A percentile compares a stretch with the other conserved stretches of the same genome.
These are phyloP conservation scores for Torulaspora pretoriensis DNA, from an alignment of 1,139 yeast genomes.

Conservation along the genomic window DNA sequence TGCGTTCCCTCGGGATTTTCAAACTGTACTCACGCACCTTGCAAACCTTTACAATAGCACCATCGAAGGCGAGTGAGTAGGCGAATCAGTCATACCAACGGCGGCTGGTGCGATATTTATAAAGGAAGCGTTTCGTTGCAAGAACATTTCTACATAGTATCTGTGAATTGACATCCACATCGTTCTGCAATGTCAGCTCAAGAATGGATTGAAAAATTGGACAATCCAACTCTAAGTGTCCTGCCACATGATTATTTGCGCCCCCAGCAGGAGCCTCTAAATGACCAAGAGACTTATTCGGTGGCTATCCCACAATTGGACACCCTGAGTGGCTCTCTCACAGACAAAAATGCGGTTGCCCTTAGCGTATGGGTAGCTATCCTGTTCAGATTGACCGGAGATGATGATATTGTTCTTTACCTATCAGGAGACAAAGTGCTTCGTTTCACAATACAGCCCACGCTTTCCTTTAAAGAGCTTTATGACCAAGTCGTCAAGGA, in stretches of 20 bases:
- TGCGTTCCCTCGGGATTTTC: slow-evolving; percentile 14
- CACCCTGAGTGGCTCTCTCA: slow-evolving; percentile 25
- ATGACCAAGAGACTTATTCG: slow-evolving; percentile 52
- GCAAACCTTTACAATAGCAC: not conserved
- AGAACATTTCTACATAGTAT: not conserved
- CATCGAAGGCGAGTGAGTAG: not conserved
- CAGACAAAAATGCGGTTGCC: slow-evolving; percentile 47
- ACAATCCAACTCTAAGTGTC: slow-evolving; percentile 78
- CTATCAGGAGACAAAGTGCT: slow-evolving; percentile 55
- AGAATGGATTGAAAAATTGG: slow-evolving; percentile 66
- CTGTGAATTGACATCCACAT: not conserved
- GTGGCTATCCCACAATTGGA: slow-evolving; percentile 40
- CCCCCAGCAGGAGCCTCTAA: slow-evolving; percentile 66
- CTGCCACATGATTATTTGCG: slow-evolving; percentile 84
- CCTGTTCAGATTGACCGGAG: slow-evolving; percentile 81
- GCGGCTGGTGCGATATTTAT: not conserved
- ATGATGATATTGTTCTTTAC: slow-evolving; percentile 86
- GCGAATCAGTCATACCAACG: slow-evolving; percentile 1
- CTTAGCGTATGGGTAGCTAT: slow-evolving; percentile 70
- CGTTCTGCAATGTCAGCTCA: slow-evolving; percentile 5
- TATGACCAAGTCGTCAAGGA: slow-evolving; percentile 20
- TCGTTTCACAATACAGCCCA: slow-evolving; percentile 55
- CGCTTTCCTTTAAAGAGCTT: slow-evolving; percentile 51
- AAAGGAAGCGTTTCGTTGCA: not conserved
- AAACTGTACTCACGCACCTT: not conserved